Evolutionary conservation across 2,329 filamentous ascomycete species (phyloP), one percentile per base, ranked within the genome.

Genomic region (Ustilaginoidea virens): DNA sequence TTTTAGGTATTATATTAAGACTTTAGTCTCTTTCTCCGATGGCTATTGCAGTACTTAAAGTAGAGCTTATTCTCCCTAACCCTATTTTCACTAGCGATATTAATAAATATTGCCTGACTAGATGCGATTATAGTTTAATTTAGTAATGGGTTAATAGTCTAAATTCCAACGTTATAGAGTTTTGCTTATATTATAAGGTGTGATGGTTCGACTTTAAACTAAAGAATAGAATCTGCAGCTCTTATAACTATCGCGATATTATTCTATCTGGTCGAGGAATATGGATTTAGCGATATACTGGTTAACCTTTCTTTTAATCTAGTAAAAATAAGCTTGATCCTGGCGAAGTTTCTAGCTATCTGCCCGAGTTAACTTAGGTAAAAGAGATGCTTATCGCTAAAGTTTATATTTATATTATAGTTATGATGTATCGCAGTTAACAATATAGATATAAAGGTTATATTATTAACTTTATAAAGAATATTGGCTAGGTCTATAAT

Each of bases 341-440:
- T 30, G 27, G 31, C 23, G 12, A 17, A 13, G 27, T 36, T 6
- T 31, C 29, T 7, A 16, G 11, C 2, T 16, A 25, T 8, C 24
- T 36, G 4, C 34, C 29, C 17, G 7, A 33, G 16, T 21, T 36
- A 8, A 22, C 21, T 10, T 14, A 21, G 11, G 22, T 29, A 6
- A 18, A 35, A 25, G 33, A 35, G 28, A 27, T 29, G 15, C 19
- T 35, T 9, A 35, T 35, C 12, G 20, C 33, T 17, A 12, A 25
- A 11, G 30, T 35, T 28, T 15, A 35, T 22, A 9, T 31, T 4
- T 16, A 30, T 12, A 18, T 35, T 5, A 8, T 28, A 3, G 15
- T 35, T 11, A 30, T 35, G 17, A 16, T 16, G 4, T 17, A 23
- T 13, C 21, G 28, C 7, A 11, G 19, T 11, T 11, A 20, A 11